These are phyloP conservation scores for Calonectria pseudoturangicola DNA, from an alignment of 2,329 filamentous ascomycete genomes.

Conservation along the genomic window DNA sequence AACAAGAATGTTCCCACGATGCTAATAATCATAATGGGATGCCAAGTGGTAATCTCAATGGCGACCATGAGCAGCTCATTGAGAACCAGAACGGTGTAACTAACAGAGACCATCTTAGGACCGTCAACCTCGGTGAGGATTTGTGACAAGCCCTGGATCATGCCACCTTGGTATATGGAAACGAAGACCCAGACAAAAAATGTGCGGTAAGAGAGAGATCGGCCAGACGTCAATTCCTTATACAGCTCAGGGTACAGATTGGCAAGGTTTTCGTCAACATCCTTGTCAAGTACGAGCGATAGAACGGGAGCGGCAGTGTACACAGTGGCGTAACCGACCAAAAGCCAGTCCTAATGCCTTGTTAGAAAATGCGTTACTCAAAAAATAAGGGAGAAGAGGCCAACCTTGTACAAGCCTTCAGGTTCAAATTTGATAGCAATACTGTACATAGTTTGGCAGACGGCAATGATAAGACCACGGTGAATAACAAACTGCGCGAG, in stretches of 20 bases:
- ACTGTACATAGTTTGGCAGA: slow-evolving; percentile 98
- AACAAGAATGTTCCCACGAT: slow-evolving; percentile 88
- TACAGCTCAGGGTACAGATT: slow-evolving; percentile 98
- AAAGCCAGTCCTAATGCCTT: slow-evolving; percentile 84
- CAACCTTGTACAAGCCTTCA: slow-evolving; percentile 89
- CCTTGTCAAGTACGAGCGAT: slow-evolving; percentile 93
- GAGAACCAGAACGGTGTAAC: slow-evolving; percentile 92
- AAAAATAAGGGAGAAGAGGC: slow-evolving; percentile 40
- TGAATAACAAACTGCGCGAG: slow-evolving; percentile 99
- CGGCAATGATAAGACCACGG: slow-evolving; percentile 93
- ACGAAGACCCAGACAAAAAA: slow-evolving; percentile 98
- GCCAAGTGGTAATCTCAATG: slow-evolving; percentile 97
- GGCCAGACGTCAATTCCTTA: slow-evolving; percentile 94
- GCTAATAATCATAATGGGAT: slow-evolving; percentile 90
- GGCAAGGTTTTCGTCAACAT: slow-evolving; percentile 94
- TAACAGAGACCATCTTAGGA: slow-evolving; percentile 88
- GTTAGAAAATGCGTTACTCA: slow-evolving; percentile 10
- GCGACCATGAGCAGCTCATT: slow-evolving; percentile 99
- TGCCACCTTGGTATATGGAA: slow-evolving; percentile 93
- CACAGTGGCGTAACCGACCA: slow-evolving; percentile 96
- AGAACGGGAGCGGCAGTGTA: slow-evolving; percentile 97
- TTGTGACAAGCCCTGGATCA: slow-evolving; percentile 96
- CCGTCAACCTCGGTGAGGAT: slow-evolving; percentile 87
- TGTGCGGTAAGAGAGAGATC: slow-evolving; percentile 90
- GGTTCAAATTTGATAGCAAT: slow-evolving; percentile 95